These are phyloP conservation scores for Colletotrichum sp. DNA, from an alignment of 2,329 filamentous ascomycete species.

Conservation along the genomic window DNA sequence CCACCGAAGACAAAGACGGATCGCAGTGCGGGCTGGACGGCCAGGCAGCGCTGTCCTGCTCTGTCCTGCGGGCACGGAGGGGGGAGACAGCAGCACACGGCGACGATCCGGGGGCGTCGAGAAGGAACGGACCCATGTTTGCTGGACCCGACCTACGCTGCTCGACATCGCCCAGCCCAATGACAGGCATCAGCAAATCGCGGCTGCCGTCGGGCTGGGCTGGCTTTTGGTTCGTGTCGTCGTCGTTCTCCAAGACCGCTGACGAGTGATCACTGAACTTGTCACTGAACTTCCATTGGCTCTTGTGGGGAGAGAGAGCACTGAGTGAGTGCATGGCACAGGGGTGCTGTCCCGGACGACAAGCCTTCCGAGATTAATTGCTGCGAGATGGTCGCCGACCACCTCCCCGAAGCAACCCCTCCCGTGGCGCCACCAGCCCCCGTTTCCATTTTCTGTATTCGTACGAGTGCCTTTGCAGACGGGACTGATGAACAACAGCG, in stretches of 20 bases:
- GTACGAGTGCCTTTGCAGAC: neutral
- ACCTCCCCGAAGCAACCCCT: neutral
- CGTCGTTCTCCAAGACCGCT: neutral
- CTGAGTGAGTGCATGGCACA: neutral
- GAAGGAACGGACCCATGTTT: neutral
- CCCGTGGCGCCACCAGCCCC: neutral
- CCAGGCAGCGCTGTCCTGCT: neutral
- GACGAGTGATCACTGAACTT: neutral
- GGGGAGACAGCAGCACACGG: neutral
- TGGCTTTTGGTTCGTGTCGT: neutral
- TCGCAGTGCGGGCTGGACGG: neutral
- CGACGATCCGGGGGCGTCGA: neutral
- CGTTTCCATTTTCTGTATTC: neutral
- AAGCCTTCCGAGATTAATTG: conserved; percentile 18
- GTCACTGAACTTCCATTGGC: neutral
- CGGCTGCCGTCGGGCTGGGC: neutral
- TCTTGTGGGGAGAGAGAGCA: neutral
- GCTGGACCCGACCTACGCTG: neutral
- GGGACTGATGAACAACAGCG: neutral
- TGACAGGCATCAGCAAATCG: neutral
- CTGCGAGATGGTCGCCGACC: conserved; percentile 15
- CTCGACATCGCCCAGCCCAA: neutral
- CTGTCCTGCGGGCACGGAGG: neutral
- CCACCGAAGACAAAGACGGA: neutral
- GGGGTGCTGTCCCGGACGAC: conserved; percentile 7